Conservation (phyloP, 2,329 filamentous ascomycete species). For the Allantophomopsis cytisporea region DNA sequence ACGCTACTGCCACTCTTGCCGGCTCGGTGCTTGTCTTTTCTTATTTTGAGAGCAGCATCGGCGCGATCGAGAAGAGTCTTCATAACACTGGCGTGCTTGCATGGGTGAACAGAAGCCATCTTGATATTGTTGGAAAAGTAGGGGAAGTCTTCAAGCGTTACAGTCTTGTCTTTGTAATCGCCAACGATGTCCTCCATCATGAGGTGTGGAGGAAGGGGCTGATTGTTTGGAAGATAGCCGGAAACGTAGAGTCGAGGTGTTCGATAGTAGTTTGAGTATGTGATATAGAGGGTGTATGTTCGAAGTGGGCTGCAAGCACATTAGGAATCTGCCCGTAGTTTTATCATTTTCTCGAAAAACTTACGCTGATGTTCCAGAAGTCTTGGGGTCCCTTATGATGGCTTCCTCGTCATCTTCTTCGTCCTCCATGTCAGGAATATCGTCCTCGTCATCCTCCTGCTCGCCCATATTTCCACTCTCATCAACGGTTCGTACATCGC, state of each 20-base stretch:
- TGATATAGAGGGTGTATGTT: slow-evolving; percentile 97
- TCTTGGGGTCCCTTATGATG: slow-evolving; percentile 66
- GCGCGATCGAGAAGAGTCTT: slow-evolving; percentile 92
- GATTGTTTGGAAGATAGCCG: slow-evolving; percentile 68
- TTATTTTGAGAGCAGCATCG: slow-evolving; percentile 81
- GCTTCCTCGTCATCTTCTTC: slow-evolving; percentile 90
- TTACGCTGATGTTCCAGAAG: slow-evolving; percentile 15
- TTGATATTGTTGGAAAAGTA: slow-evolving; percentile 87
- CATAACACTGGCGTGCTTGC: slow-evolving; percentile 96
- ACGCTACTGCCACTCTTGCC: slow-evolving; percentile 32
- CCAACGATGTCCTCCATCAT: slow-evolving; percentile 98
- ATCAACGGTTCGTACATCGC: slow-evolving; percentile 78
- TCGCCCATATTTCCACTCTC: slow-evolving; percentile 80
- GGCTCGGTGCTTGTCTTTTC: slow-evolving; percentile 65
- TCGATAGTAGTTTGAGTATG: slow-evolving; percentile 92
- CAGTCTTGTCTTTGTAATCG: slow-evolving; percentile 97
- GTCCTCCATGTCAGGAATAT: slow-evolving; percentile 97
- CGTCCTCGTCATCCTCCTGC: slow-evolving; percentile 56
- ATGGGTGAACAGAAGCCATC: slow-evolving; percentile 94
- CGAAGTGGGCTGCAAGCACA: slow-evolving; percentile 50
- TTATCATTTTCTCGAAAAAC: slow-evolving; percentile 1
- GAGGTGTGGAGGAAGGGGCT: slow-evolving; percentile 65
- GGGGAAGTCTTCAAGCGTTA: slow-evolving; percentile 93
- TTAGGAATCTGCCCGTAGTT: slow-evolving; percentile 2
- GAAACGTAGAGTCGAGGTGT: slow-evolving; percentile 92